phyloP scores from a whole-genome alignment of 352 stramenopile species.

The Phytophthora pinifolia region DNA sequence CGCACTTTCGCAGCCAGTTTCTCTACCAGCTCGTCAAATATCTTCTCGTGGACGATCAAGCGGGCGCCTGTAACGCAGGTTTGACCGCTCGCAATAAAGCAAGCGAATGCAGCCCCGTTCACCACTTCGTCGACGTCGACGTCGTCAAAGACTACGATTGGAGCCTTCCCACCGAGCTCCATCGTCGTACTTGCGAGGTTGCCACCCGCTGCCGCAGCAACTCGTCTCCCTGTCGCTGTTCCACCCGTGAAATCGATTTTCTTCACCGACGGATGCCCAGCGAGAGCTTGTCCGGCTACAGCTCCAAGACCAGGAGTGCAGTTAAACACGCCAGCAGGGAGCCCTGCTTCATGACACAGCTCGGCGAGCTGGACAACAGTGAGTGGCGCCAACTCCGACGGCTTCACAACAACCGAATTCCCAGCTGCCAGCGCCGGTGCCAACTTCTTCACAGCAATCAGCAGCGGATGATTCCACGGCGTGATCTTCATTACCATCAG shows the following conservation, averaged over 20 bases:
- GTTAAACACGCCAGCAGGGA: slow-evolving; percentile 53
- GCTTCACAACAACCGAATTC: slow-evolving; percentile 86
- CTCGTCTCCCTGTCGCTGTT: slow-evolving; percentile 35
- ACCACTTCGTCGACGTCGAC: slow-evolving; percentile 64
- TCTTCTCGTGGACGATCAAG: slow-evolving; percentile 81
- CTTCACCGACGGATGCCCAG: slow-evolving; percentile 37
- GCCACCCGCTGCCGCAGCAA: slow-evolving; percentile 36
- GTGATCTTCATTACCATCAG: slow-evolving; percentile 43
- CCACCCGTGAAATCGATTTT: slow-evolving; percentile 65
- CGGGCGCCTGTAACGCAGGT: slow-evolving; percentile 80
- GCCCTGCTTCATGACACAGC: slow-evolving; percentile 35
- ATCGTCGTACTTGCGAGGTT: slow-evolving; percentile 58
- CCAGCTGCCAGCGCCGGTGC: slow-evolving; percentile 65
- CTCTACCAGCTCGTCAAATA: slow-evolving; percentile 76
- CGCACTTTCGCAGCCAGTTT: slow-evolving; percentile 54
- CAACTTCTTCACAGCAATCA: slow-evolving; percentile 81
- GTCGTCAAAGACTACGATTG: slow-evolving; percentile 65
- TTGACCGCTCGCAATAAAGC: slow-evolving; percentile 77
- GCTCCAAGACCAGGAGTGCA: slow-evolving; percentile 41
- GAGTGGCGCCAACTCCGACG: slow-evolving; percentile 77
- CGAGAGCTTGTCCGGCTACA: slow-evolving; percentile 38
- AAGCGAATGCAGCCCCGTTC: slow-evolving; percentile 63
- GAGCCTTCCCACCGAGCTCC: slow-evolving; percentile 74
- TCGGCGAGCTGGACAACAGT: slow-evolving; percentile 51
- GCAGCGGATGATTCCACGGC: slow-evolving; percentile 82